A percentile compares a stretch with the other conserved stretches of the same genome.
These are phyloP conservation scores for Gossypium raimondii DNA, from an alignment of 345 rosid genomes.

Conservation along the genomic window DNA sequence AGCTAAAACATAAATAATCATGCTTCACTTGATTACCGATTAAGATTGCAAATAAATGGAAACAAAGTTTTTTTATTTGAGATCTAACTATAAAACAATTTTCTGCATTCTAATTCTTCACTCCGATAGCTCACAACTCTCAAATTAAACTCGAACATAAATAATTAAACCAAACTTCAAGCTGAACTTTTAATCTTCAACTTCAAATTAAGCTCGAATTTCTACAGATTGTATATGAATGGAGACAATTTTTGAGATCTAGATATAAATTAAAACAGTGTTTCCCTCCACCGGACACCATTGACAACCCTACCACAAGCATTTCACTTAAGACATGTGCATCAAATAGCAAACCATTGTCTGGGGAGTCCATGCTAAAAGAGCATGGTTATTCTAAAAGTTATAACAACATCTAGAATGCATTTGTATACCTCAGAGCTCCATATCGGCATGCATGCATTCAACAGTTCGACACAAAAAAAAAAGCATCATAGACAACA, in stretches of 20 bases:
- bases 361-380: neutral
- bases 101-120: too few species aligned
- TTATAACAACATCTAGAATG: slow-evolving; percentile 7
- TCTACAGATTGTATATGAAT: neutral
- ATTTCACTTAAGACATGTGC: neutral
- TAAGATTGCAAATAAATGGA: too few species aligned
- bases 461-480: neutral
- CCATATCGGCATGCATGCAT: neutral
- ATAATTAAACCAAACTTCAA: too few species aligned
- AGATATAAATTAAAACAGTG: neutral
- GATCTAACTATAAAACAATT: too few species aligned
- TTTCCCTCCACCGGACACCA: neutral
- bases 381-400: slow-evolving; percentile 13
- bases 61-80: too few species aligned
- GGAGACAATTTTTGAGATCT: neutral
- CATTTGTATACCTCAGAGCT: neutral
- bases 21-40: too few species aligned
- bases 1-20: too few species aligned
- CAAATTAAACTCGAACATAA: too few species aligned
- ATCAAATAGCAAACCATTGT: slow-evolving; percentile 1
- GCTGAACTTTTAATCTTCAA: too few species aligned
- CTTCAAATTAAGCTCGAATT: too few species aligned
- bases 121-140: too few species aligned
- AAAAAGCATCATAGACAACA: neutral
- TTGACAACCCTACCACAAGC: neutral